phyloP scores from a whole-genome alignment of 2,329 filamentous ascomycete genomes.

The Coniochaeta prunicola region DNA sequence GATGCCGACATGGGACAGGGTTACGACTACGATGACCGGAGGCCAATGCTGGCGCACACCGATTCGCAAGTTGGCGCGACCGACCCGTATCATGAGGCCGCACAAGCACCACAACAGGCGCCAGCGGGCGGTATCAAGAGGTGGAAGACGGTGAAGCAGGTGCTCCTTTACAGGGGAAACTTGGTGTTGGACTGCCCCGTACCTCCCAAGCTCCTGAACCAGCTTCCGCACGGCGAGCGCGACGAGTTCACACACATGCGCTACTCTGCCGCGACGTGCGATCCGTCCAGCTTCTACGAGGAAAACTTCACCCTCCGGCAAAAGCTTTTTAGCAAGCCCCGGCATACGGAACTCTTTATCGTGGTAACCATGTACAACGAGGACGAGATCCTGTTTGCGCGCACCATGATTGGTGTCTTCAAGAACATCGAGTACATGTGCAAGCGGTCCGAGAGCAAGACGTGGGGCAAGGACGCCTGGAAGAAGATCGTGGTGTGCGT shows the following conservation, averaged over 20 bases:
- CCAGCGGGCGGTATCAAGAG: conserved; percentile 59
- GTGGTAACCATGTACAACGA: conserved; percentile 99
- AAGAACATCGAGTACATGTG: conserved; percentile 99
- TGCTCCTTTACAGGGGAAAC: conserved; percentile 94
- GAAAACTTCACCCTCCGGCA: conserved; percentile 89
- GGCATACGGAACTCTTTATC: conserved; percentile 92
- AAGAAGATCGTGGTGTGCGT: conserved; percentile 99
- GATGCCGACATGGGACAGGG: conserved; percentile 50
- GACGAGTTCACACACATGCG: conserved; percentile 90
- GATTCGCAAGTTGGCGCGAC: conserved; percentile 33
- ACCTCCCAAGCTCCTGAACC: conserved; percentile 77
- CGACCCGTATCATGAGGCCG: conserved; percentile 39
- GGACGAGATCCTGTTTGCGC: conserved; percentile 89
- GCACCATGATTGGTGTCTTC: conserved; percentile 94
- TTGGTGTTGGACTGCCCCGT: conserved; percentile 95
- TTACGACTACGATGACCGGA: conserved; percentile 64
- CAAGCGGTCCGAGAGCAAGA: conserved; percentile 85
- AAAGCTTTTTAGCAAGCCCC: conserved; percentile 82
- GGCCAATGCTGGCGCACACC: conserved; percentile 68
- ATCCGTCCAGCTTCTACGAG: conserved; percentile 80
- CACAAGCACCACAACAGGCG: conserved; percentile 32
- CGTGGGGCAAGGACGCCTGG: conserved; percentile 97
- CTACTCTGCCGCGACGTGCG: conserved; percentile 91
- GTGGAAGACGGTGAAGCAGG: conserved; percentile 98
- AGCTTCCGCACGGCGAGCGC: conserved; percentile 84